A percentile compares a stretch with the other conserved stretches of the same genome.
Conservation (phyloP, 352 stramenopile species). For the Phytophthora ohioensis region DNA sequence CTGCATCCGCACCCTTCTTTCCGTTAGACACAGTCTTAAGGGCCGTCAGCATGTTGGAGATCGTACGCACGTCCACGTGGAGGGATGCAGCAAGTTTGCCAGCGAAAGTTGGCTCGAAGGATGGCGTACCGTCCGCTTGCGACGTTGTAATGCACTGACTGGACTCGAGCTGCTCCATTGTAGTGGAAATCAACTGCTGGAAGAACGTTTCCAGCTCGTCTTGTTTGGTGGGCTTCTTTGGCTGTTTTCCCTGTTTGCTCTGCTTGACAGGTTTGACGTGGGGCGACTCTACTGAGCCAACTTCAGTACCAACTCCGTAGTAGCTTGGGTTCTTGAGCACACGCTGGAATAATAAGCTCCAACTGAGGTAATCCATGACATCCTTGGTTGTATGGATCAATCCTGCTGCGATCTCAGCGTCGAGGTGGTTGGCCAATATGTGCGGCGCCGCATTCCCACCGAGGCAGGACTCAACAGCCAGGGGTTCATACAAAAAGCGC, state of each 20-base stretch:
- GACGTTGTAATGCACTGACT: conserved; percentile 81
- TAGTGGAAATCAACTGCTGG: conserved; percentile 77
- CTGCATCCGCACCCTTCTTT: conserved; percentile 10
- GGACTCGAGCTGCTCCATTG: conserved; percentile 85
- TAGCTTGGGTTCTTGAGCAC: conserved; percentile 97
- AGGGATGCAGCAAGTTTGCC: conserved; percentile 96
- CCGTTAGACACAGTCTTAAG: conserved; percentile 34
- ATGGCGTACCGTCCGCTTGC: conserved; percentile 36
- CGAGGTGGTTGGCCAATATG: conserved; percentile 92
- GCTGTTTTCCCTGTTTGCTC: conserved; percentile 27
- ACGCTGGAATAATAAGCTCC: conserved; percentile 97
- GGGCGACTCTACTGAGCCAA: neutral
- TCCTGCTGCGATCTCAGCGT: conserved; percentile 96
- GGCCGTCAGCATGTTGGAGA: conserved; percentile 71
- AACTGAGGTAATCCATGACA: conserved; percentile 96
- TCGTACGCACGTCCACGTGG: conserved; percentile 95
- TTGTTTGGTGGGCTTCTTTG: conserved; percentile 34
- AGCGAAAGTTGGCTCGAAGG: conserved; percentile 84
- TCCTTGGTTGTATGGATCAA: conserved; percentile 90
- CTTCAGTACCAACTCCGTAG: conserved; percentile 84
- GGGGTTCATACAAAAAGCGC: conserved; percentile 98
- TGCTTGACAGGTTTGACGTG: conserved; percentile 29
- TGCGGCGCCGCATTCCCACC: conserved; percentile 71
- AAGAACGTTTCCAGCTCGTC: conserved; percentile 76
- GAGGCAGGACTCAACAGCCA: conserved; percentile 97